A percentile compares a stretch with the other conserved stretches of the same genome.
Conservation (phyloP, 192 early-diverging fungal genomes). For the Rhizophagus clarus region DNA sequence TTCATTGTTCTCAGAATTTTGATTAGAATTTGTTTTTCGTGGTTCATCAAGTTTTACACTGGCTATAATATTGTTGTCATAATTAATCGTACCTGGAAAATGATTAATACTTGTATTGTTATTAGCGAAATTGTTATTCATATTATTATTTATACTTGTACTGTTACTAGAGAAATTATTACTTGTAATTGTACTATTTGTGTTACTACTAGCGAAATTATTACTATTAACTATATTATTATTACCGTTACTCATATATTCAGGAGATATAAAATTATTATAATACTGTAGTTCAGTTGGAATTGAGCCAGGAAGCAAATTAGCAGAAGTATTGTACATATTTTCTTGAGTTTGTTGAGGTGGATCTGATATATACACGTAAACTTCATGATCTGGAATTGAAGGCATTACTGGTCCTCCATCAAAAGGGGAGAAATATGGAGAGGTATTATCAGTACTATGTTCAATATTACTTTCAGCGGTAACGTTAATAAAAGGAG, state of each 20-base stretch:
- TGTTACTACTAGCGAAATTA: not conserved
- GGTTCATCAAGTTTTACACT: not conserved
- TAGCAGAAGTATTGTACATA: not conserved
- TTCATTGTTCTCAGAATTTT: not conserved
- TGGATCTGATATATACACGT: constrained; percentile 5
- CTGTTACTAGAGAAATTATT: not conserved
- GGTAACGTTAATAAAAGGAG: not conserved
- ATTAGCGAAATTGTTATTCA: not conserved
- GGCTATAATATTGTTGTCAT: not conserved
- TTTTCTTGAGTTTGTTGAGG: not conserved
- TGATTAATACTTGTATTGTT: not conserved
- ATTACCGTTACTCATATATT: not conserved
- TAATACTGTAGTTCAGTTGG: not conserved
- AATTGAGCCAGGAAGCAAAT: not conserved
- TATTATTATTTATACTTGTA: not conserved
- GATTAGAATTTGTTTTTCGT: not conserved
- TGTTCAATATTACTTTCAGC: not conserved
- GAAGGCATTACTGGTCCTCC: constrained; percentile 3
- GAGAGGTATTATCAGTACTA: not conserved
- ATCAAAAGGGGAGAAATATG: constrained; percentile 3
- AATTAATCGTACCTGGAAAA: not conserved
- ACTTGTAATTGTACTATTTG: not conserved
- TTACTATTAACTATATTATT: not conserved
- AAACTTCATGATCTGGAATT: constrained; percentile 21
- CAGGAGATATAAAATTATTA: not conserved